A percentile compares a stretch with the other conserved stretches of the same genome.
Evolutionary conservation across 2,329 filamentous ascomycete species (phyloP).

Genomic region (Neopestalotiopsis clavispora): DNA sequence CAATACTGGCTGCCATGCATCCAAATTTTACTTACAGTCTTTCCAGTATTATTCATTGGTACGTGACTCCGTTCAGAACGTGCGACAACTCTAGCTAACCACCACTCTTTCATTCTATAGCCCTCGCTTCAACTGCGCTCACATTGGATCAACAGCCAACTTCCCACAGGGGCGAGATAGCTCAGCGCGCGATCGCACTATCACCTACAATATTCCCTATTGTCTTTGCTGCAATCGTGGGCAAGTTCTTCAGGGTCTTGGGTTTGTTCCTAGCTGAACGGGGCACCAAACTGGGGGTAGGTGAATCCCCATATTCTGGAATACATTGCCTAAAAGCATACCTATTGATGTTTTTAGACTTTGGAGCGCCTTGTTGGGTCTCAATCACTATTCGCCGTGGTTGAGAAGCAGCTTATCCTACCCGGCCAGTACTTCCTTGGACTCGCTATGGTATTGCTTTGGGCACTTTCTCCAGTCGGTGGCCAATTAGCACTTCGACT

Average conservation of each 20-base stretch:
- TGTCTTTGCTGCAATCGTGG: not conserved
- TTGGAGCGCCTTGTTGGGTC: not conserved
- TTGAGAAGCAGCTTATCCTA: not conserved
- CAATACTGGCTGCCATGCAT: too few relatives aligned
- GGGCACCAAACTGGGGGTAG: not conserved
- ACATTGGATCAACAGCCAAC: not conserved
- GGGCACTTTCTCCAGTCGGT: not conserved
- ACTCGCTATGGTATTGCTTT: not conserved
- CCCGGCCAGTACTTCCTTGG: not conserved
- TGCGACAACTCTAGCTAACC: too few relatives aligned
- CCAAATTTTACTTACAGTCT: too few relatives aligned
- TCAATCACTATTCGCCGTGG: not conserved
- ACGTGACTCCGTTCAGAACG: too few relatives aligned
- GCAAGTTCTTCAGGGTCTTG: not conserved
- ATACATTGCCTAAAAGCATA: not conserved
- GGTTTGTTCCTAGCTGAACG: not conserved
- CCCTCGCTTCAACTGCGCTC: not conserved
- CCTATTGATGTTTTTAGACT: not conserved
- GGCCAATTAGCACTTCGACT: not conserved
- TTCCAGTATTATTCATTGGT: too few relatives aligned
- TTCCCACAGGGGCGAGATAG: not conserved
- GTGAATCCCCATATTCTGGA: not conserved
- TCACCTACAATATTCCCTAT: not conserved
- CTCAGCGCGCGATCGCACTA: not conserved
- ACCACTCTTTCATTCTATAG: not conserved